Evolutionary conservation across 192 early-diverging fungal genomes (phyloP), one percentile per base, ranked within the genome.

Genomic region (Lobosporangium transversale): DNA sequence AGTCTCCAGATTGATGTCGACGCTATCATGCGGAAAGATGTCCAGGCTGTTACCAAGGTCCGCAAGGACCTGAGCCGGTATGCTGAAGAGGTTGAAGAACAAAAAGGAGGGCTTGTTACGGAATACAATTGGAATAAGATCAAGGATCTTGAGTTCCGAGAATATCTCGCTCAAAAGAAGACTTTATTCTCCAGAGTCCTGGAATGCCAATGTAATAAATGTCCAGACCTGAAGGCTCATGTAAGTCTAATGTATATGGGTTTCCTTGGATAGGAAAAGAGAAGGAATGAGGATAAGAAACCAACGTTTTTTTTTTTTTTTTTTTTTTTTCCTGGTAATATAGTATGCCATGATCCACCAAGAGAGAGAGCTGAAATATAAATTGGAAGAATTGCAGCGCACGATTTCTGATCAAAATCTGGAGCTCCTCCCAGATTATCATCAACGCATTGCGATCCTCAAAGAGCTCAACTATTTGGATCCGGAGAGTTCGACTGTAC

Each of bases 331-430:
- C n/a, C 30, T 49, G 53, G 4, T 52, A 35, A 32, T 36, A 55
- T 35, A 89, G 87, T 88, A 85, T 62, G 81, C 68, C 7, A 57
- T 83, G 50, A 65, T 87, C 10, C 82, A 86, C 58, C 74, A 58
- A 20, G 86, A 92, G 49, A 84, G 85, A 23, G 69, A 79, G 50
- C 83, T 98, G 9, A 82, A 92, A 53, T 67, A 68, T 1, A 87
- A 93, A 67, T 76, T 97, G 4, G 88, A 93, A 29, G 86, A 91
- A 43, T 79, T 99, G 49, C 84, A 89, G 21, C 81, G 88, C 45
- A 89, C 85, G 37, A 90, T 98, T 20, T 95, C 93, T 0, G 94
- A 96, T 52, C 92, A 95, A 69, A 98, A 98, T 68, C 86, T 99
- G 17, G 93, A 95, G 53, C 83, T 98, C 6, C 73, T 97, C 4